Evolutionary conservation across 2,329 filamentous ascomycete genomes (phyloP).

Genomic region (Aspergillus sp.): DNA sequence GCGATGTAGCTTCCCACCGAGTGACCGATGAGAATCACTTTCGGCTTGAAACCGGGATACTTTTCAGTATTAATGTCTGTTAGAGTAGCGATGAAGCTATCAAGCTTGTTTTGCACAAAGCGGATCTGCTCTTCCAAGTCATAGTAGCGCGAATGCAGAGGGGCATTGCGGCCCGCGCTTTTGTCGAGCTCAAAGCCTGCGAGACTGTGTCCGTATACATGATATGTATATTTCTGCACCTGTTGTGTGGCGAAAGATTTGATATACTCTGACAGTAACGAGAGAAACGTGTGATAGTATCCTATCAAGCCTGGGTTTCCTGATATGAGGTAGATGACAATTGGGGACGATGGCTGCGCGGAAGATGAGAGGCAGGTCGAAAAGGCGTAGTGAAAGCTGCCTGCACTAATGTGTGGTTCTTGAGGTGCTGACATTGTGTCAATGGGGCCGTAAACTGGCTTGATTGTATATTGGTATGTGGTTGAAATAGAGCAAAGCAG

Average conservation of each 20-base stretch:
- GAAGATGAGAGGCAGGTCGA: constrained; percentile 6
- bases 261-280: constrained; percentile 30
- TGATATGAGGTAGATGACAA: constrained; percentile 46
- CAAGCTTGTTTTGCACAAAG: constrained; percentile 44
- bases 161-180: neutral
- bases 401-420: constrained; percentile 24
- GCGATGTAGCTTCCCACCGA: constrained; percentile 71
- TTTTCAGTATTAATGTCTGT: neutral
- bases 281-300: constrained; percentile 48
- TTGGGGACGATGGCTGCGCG: constrained; percentile 6
- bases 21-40: constrained; percentile 68
- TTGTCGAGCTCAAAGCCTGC: constrained; percentile 32
- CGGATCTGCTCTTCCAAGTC: constrained; percentile 51
- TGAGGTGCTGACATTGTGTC: neutral
- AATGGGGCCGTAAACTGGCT: neutral
- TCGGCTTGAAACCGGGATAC: constrained; percentile 12
- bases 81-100: constrained; percentile 30
- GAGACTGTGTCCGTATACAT: constrained; percentile 35
- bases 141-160: constrained; percentile 18
- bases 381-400: constrained; percentile 30
- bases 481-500: neutral
- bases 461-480: neutral
- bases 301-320: constrained; percentile 51
- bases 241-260: neutral
- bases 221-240: constrained; percentile 11